Conservation (phyloP, 1,284 basidiomycete species). For the Inonotus obliquus region DNA sequence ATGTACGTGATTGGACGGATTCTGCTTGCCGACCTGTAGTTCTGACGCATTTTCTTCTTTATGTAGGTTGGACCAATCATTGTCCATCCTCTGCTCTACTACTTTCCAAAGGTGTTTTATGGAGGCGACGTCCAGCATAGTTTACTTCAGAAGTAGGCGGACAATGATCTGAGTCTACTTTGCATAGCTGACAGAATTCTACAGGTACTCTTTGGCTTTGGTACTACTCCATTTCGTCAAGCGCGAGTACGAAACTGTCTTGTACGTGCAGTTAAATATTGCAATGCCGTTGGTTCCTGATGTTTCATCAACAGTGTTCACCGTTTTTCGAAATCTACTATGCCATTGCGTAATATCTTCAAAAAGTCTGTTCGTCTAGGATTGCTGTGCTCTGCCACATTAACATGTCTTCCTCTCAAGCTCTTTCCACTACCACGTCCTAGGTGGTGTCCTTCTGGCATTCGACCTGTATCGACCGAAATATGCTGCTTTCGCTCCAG, state of each 20-base stretch:
- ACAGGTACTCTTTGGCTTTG: constrained; percentile 74
- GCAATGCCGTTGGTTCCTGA: too few species aligned
- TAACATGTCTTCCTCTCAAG: constrained; percentile 36
- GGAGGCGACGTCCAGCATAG: constrained; percentile 68
- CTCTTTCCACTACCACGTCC: constrained; percentile 83
- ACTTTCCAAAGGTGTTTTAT: constrained; percentile 66
- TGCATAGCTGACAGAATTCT: constrained; percentile 6
- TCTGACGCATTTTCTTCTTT: constrained; percentile 15
- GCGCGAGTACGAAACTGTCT: constrained; percentile 90
- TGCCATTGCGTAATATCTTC: constrained; percentile 86
- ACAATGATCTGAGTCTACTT: background rate
- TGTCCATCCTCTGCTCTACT: constrained; percentile 87
- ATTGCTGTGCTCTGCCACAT: background rate
- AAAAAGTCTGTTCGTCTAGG: constrained; percentile 65
- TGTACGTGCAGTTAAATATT: constrained; percentile 43
- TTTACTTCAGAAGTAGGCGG: constrained; percentile 68
- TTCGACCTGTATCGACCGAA: constrained; percentile 75
- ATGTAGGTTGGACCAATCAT: constrained; percentile 82
- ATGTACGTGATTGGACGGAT: constrained; percentile 50
- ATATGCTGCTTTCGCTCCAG: constrained; percentile 54
- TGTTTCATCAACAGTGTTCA: constrained; percentile 56
- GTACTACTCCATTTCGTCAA: constrained; percentile 89
- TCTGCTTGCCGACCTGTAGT: background rate
- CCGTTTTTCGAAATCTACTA: constrained; percentile 92
- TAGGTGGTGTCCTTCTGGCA: constrained; percentile 75